phyloP scores from a whole-genome alignment of 2,329 filamentous ascomycete species.

The Pyricularia grisea region DNA sequence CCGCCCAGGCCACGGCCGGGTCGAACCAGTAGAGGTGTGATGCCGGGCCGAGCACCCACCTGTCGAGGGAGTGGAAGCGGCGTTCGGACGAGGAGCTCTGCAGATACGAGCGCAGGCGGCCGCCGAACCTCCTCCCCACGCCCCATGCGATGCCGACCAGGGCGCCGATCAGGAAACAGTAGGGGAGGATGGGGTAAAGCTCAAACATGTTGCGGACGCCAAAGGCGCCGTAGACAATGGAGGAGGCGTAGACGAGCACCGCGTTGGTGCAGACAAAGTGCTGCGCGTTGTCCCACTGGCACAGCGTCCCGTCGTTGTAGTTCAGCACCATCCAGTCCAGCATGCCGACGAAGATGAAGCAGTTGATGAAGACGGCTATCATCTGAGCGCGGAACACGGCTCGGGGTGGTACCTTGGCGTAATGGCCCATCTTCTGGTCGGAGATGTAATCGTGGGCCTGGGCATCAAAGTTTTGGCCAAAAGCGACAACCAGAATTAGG shows the following conservation, averaged over 20 bases:
- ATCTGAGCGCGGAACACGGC: slow-evolving; percentile 8
- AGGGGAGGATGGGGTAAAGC: slow-evolving; percentile 31
- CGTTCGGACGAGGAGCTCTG: slow-evolving; percentile 17
- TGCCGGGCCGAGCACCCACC: slow-evolving; percentile 26
- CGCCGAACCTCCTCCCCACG: slow-evolving; percentile 21
- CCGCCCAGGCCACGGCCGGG: slow-evolving; percentile 29
- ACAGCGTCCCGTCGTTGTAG: slow-evolving; percentile 4
- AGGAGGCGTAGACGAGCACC: slow-evolving; percentile 2
- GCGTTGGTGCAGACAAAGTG: slow-evolving; percentile 5
- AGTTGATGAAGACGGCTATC: slow-evolving; percentile 6
- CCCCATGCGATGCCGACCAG: slow-evolving; percentile 26
- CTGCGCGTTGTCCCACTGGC: slow-evolving; percentile 1
- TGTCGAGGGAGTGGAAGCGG: slow-evolving; percentile 24
- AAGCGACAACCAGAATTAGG: slow-evolving; percentile 19
- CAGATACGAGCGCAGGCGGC: slow-evolving; percentile 19
- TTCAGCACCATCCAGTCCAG: slow-evolving; percentile 4
- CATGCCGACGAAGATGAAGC: slow-evolving; percentile 6
- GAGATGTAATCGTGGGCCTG: slow-evolving; percentile 7
- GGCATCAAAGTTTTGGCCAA: slow-evolving; percentile 4
- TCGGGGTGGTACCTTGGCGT: slow-evolving; percentile 8
- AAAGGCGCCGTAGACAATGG: slow-evolving; percentile 5
- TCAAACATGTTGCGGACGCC: slow-evolving; percentile 24
- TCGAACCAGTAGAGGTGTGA: slow-evolving; percentile 30
- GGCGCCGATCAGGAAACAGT: slow-evolving; percentile 32
- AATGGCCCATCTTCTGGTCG: slow-evolving; percentile 9